Base-by-base conservation (phyloP, 2,329 filamentous ascomycete genomes). In the Cytospora leucostoma region DNA sequence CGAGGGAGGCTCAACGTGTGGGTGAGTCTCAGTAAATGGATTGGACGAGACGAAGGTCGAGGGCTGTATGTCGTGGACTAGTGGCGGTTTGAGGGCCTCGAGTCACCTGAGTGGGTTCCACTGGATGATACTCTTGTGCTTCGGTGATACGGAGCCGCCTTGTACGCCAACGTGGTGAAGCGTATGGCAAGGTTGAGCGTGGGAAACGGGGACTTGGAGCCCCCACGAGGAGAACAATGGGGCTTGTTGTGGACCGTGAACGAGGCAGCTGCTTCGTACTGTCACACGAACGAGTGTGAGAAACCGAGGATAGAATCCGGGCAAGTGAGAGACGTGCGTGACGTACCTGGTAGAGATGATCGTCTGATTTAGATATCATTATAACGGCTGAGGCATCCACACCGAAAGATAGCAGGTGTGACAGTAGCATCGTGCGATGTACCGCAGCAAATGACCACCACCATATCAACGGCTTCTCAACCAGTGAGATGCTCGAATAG, bases 371-470 rank as follows among this genome's bases (percentile, higher is more conserved):
- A 62, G 52, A 47, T 34, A 54, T 27, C 33, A 55, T 53, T 27
- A 40, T 52, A 58, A 59, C 59, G 59, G 55, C 47, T 62, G 63
- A 37, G 61, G 47, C 53, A 27, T 52, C 55, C 55, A 40, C 50
- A 38, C 58, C 51, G 50, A 61, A 33, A 19, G 37, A 49, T 55
- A 32, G 59, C 58, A 56, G 55, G 51, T 65, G 55, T 37, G 21
- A 65, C 63, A 44, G 44, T 62, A 38, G 49, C 59, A 62, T 44
- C 33, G 38, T 34, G 32, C 27, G 32, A 50, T 61, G 51, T 49
- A 17, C 7, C 59, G 27, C 27, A 27, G 27, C 27, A 27, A 27
- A 27, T 35, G 15, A 44, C 49, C 21, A 47, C 10, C 19, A 15
- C 27, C 27, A 21, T 44, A 15, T 35, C 57, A 27, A 38, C 17